Conservation (phyloP, 208 protist genomes). For the Strigomonas galati region DNA sequence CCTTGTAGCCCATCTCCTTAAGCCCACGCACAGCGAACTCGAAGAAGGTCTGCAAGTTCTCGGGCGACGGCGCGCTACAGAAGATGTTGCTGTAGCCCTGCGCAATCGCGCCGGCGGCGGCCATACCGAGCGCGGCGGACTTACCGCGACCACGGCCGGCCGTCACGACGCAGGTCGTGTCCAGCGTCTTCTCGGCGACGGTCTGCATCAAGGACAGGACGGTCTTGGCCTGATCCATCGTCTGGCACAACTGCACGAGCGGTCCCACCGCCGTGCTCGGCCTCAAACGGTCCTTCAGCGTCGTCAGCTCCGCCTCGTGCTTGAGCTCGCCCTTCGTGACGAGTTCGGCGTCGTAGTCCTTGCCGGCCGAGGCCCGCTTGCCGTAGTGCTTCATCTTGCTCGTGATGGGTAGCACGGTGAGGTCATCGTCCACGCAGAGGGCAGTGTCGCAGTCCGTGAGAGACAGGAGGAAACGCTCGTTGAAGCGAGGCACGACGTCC, state of each 20-base stretch:
- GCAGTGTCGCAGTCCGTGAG: constrained; percentile 93
- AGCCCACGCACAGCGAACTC: constrained; percentile 98
- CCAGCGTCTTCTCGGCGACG: constrained; percentile 95
- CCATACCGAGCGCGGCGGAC: constrained; percentile 92
- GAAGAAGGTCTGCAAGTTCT: constrained; percentile 99
- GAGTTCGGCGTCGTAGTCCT: constrained; percentile 58
- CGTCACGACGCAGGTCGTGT: constrained; percentile 96
- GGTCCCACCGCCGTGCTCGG: constrained; percentile 82
- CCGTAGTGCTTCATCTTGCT: constrained; percentile 67
- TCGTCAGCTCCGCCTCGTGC: constrained; percentile 79
- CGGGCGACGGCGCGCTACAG: constrained; percentile 97
- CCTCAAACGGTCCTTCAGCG: constrained; percentile 77
- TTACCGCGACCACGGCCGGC: constrained; percentile 98
- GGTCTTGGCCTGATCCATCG: constrained; percentile 97
- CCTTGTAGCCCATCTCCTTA: constrained; percentile 94
- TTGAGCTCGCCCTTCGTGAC: constrained; percentile 67
- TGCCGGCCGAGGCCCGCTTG: constrained; percentile 25
- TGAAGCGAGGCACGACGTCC: constrained; percentile 97
- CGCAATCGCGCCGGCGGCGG: constrained; percentile 94
- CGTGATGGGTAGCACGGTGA: constrained; percentile 98
- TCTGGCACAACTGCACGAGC: constrained; percentile 91
- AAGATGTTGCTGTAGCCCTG: constrained; percentile 99
- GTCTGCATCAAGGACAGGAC: constrained; percentile 97
- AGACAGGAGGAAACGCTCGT: constrained; percentile 99
- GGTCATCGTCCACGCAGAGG: constrained; percentile 98